Base-by-base conservation (phyloP, 306 rosid genomes). In the Quercus dentata region DNA sequence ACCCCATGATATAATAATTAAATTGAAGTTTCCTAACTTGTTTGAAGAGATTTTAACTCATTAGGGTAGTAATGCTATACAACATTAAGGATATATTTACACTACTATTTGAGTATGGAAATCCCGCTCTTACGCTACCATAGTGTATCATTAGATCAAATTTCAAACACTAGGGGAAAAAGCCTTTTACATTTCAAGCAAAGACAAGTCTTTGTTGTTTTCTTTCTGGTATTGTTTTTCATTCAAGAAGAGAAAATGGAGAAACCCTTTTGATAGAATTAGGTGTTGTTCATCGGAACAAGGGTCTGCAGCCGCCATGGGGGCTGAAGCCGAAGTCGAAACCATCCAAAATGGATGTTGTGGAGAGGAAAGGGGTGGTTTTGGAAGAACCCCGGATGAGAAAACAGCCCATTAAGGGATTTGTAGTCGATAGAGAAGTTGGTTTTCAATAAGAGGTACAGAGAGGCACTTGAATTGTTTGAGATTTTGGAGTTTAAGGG, bases 401-500 rank as follows among this genome's bases (percentile, higher is more conserved):
- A 21, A 86, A 83, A 86, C 44, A 38, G 10, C 70, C 86, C 59
- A 31, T 72, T 23, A 76, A n/a, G 92, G 94, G 65, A 35, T 94
- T 20, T 87, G 94, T 85, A 63, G 63, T 61, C 90, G 87, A 94
- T 94, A 27, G 92, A 94, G 92, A 91, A 88, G 88, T 61, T 89
- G 83, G 93, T 88, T 88, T 76, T 86, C 83, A 77, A 74, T 61
- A 87, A 80, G 27, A 85, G 88, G 76, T 82, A 77, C 52, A 31
- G 78, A 70, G 97, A 91, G 63, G 98, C 94, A 4, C 85, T 92
- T 76, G 98, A 94, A 23, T 76, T 94, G 87, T 94, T 94, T 82
- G 97, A 92, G 57, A 82, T 89, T 71, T 87, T 94, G 90, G 97
- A 94, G 84, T 74, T 79, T 61, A 84, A 82, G 59, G 76, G 84